Percentiles rank a stretch among this genome's conserved stretches.
Conservation (phyloP, 2,329 filamentous ascomycete species). For the Aspergillus fijiensis region DNA sequence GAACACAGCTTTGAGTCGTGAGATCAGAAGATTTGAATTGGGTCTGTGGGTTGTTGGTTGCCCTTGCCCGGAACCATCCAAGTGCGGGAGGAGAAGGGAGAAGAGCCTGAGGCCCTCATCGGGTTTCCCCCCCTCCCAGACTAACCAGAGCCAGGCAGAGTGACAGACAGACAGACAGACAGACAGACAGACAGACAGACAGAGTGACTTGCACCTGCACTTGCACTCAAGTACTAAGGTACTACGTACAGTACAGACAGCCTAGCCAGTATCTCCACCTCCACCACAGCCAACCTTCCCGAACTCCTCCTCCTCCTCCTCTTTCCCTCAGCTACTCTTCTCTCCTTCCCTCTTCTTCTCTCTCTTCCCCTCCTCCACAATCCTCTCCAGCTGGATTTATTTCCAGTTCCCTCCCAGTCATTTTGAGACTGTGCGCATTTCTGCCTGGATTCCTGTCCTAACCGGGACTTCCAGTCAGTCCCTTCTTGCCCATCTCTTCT, state of each 20-base stretch:
- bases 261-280: slow-evolving; percentile 10
- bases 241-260: background rate
- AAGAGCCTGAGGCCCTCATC: slow-evolving; percentile 21
- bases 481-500: slow-evolving; percentile 1
- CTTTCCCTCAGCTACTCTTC: slow-evolving; percentile 8
- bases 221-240: no score
- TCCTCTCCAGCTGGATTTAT: slow-evolving; percentile 8
- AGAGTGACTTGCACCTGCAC: no score
- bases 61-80: slow-evolving; percentile 9
- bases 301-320: slow-evolving; percentile 9
- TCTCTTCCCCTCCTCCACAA: slow-evolving; percentile 8
- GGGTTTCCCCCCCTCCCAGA: background rate
- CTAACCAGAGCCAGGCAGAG: background rate
- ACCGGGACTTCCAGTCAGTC: slow-evolving; percentile 20
- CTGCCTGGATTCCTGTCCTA: slow-evolving; percentile 19
- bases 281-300: slow-evolving; percentile 13
- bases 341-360: slow-evolving; percentile 12
- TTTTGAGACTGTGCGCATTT: slow-evolving; percentile 11
- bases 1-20: background rate
- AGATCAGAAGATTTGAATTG: background rate
- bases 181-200: background rate
- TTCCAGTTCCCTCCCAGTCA: slow-evolving; percentile 1
- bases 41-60: slow-evolving; percentile 1
- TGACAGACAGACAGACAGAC: background rate
- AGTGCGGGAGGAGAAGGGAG: slow-evolving; percentile 16